These are phyloP conservation scores for Ceratobasidium sp. DNA, from an alignment of 1,284 basidiomycete genomes.

Conservation along the genomic window DNA sequence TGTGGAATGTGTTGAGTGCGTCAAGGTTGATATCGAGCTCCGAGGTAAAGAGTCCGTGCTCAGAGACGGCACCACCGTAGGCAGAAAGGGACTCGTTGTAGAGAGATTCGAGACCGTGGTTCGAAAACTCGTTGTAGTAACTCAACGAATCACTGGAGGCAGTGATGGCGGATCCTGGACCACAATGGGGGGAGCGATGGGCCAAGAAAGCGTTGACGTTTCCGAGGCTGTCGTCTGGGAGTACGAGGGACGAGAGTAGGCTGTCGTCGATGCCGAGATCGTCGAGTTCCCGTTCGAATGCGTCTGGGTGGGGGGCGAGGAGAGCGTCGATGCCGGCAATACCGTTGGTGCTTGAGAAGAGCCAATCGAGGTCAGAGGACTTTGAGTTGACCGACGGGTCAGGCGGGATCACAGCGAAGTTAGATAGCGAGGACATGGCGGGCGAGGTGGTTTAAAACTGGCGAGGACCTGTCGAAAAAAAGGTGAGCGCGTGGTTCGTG, in stretches of 20 bases:
- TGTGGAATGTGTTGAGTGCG: conserved; percentile 65
- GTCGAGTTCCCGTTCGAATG: conserved; percentile 85
- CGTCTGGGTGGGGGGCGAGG: conserved; percentile 79
- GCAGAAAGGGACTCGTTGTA: conserved; percentile 70
- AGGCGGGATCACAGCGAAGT: conserved; percentile 29
- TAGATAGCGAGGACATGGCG: conserved; percentile 41
- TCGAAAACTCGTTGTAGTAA: conserved; percentile 73
- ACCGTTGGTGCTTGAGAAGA: conserved; percentile 67
- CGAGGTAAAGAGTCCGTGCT: conserved; percentile 75
- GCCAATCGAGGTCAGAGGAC: conserved; percentile 66
- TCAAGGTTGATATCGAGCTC: conserved; percentile 53
- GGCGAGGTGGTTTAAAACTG: conserved; percentile 32
- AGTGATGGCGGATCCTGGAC: conserved; percentile 81
- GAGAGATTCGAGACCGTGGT: conserved; percentile 69
- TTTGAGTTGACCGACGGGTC: conserved; percentile 43
- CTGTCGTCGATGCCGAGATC: conserved; percentile 64
- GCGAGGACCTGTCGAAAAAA: conserved; percentile 3
- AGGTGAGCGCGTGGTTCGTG: conserved; percentile 30
- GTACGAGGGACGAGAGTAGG: conserved; percentile 64
- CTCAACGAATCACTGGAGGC: conserved; percentile 78
- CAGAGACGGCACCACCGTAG: conserved; percentile 67
- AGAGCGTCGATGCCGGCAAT: conserved; percentile 63
- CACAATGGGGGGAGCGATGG: conserved; percentile 67
- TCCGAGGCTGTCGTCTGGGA: conserved; percentile 68
- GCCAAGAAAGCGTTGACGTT: conserved; percentile 44